Percentiles rank a stretch among this genome's conserved stretches.
Conservation (phyloP, 1,139 yeast genomes). For the Yarrowia galli region DNA sequence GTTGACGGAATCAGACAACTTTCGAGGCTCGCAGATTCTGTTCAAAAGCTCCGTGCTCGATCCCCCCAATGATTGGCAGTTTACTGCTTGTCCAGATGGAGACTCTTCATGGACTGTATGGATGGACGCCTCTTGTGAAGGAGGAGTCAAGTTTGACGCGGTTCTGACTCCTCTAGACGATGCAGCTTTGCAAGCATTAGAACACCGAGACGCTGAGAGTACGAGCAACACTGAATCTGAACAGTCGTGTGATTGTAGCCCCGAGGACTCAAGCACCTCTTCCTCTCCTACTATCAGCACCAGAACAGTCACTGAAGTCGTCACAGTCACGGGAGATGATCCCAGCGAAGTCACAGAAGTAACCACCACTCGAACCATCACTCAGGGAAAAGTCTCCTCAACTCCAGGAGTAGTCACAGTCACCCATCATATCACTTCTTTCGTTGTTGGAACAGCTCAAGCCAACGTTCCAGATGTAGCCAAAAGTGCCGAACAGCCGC, state of each 20-base stretch:
- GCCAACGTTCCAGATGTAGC: not conserved
- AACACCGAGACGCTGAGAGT: too few relatives aligned
- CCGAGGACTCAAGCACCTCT: too few relatives aligned
- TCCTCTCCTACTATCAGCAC: not conserved
- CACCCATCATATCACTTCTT: not conserved
- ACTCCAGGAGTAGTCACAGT: not conserved
- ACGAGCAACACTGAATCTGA: not conserved
- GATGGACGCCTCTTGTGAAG: not conserved
- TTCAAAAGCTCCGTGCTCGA: not conserved
- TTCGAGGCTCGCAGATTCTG: conserved; percentile 5
- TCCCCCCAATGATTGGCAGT: conserved; percentile 5
- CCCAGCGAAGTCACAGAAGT: not conserved
- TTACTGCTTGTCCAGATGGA: conserved; percentile 1
- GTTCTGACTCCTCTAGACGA: not conserved
- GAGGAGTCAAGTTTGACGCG: not conserved
- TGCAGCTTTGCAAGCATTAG: not conserved
- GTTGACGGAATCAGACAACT: not conserved
- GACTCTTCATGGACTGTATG: not conserved
- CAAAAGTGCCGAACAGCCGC: too few relatives aligned
- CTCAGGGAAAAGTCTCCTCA: not conserved
- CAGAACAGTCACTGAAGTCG: not conserved
- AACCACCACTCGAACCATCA: not conserved
- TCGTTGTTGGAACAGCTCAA: not conserved
- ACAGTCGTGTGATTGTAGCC: not conserved
- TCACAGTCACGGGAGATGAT: not conserved